Base-by-base conservation (phyloP, 2,329 filamentous ascomycete species). In the Dendrostoma leiphaemia region DNA sequence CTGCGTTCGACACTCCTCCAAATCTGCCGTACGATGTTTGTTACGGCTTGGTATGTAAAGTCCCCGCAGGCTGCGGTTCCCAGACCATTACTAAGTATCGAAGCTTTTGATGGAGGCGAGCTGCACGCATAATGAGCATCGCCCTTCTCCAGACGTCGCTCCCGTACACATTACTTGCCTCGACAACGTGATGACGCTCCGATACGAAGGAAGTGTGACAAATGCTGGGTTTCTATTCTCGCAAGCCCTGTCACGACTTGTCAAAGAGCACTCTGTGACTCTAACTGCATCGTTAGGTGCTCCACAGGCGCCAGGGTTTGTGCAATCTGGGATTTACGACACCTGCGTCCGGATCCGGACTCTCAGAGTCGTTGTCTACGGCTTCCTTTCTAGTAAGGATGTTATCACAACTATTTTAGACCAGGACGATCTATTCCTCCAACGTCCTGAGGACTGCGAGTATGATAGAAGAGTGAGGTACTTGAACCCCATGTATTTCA, bases 401-500 rank as follows among this genome's bases (percentile, higher is more conserved):
- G 38, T 19, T 8, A 28, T 58, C 29, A 48, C 29, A 19, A 28
- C 31, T 2, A 13, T 54, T 26, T 31, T 58, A 21, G 31, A 29
- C 19, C 31, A 55, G n/a, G 43, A n/a, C n/a, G 37, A 43, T 31
- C 35, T 58, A 8, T 58, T 48, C 45, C 48, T 56, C 28, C 56
- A 58, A 41, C 53, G 48, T 23, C 59, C 59, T n/a, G 17, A 45
- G 23, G 29, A 38, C 10, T 45, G 26, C 12, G 56, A 60, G 35
- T 58, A 54, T 44, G 54, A 57, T 40, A 48, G 44, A 24, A 48
- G 46, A 29, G 54, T 58, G 40, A 38, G 28, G 19, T 61, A 58
- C 47, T n/a, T 57, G 23, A 61, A 61, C 35, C 59, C 57, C 40
- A 41, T 47, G 41, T 58, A 55, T 37, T 51, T 61, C n/a, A 51